Evolutionary conservation across 1,284 basidiomycete genomes (phyloP).

Genomic region (Gomphus bonarii): DNA sequence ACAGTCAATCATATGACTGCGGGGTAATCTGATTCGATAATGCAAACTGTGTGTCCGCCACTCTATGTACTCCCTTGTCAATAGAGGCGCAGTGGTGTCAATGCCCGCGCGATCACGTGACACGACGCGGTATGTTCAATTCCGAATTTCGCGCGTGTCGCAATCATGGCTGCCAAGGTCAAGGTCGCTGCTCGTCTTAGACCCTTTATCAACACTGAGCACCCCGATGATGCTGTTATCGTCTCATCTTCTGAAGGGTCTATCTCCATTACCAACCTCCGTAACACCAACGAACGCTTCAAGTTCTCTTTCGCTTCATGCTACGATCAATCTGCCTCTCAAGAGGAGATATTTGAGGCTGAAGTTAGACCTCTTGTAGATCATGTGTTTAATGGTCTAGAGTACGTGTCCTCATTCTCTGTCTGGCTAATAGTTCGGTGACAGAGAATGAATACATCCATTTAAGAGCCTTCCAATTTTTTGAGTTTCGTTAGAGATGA

Average conservation of each 20-base stretch:
- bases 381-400: slow-evolving; percentile 57
- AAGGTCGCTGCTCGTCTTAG: slow-evolving; percentile 30
- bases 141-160: not conserved
- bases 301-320: slow-evolving; percentile 70
- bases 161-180: slow-evolving; percentile 16
- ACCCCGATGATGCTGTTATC: slow-evolving; percentile 49
- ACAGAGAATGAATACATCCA: not conserved
- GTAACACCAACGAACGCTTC: slow-evolving; percentile 53
- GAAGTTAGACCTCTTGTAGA: slow-evolving; percentile 65
- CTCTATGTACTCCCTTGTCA: too few relatives aligned
- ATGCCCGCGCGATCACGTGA: slow-evolving; percentile 4
- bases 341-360: slow-evolving; percentile 59
- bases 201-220: slow-evolving; percentile 48
- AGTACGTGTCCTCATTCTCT: slow-evolving; percentile 25
- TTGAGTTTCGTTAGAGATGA: not conserved
- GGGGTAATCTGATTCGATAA: too few relatives aligned
- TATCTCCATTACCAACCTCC: slow-evolving; percentile 57
- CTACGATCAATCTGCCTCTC: slow-evolving; percentile 53
- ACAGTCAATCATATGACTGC: too few relatives aligned
- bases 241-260: slow-evolving; percentile 32
- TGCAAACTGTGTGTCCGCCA: too few relatives aligned
- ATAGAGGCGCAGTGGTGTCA: too few relatives aligned
- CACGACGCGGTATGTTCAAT: slow-evolving; percentile 1
- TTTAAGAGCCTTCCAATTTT: not conserved
- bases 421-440: not conserved